These are phyloP conservation scores for Globisporangium mamillatum DNA, from an alignment of 352 stramenopile species.

Conservation along the genomic window DNA sequence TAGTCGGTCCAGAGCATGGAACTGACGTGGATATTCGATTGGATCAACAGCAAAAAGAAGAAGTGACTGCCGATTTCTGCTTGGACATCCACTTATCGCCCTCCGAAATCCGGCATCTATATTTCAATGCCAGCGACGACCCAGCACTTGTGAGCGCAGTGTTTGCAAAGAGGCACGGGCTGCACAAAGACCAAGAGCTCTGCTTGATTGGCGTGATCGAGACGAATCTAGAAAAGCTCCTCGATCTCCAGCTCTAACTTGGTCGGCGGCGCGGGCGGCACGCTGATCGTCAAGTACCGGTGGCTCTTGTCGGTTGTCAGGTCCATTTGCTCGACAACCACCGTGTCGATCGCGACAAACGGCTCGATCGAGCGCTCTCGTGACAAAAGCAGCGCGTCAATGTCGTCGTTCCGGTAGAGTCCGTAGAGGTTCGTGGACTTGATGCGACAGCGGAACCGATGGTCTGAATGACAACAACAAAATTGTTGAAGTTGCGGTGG, in stretches of 20 bases:
- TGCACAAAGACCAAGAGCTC: constrained; percentile 25
- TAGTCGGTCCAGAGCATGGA: background rate
- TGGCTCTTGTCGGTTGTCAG: constrained; percentile 55
- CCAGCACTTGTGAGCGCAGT: constrained; percentile 20
- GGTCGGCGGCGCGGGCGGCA: constrained; percentile 24
- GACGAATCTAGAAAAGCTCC: constrained; percentile 60
- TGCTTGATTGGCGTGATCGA: constrained; percentile 31
- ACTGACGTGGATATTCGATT: background rate
- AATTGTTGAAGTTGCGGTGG: background rate
- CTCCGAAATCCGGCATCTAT: constrained; percentile 36
- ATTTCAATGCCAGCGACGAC: constrained; percentile 30
- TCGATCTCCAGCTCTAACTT: constrained; percentile 61
- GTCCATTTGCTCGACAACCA: constrained; percentile 72
- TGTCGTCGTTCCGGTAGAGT: constrained; percentile 60
- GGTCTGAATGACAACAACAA: constrained; percentile 20
- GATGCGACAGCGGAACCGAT: constrained; percentile 72
- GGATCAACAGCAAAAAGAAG: background rate
- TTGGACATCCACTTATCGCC: constrained; percentile 44
- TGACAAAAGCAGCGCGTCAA: constrained; percentile 42
- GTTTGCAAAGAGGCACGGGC: constrained; percentile 30
- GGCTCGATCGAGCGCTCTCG: constrained; percentile 31
- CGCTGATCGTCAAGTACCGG: constrained; percentile 50
- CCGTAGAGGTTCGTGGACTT: constrained; percentile 63
- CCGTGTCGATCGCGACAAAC: constrained; percentile 55
- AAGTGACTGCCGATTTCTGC: constrained; percentile 21